phyloP scores from a whole-genome alignment of 2,329 filamentous ascomycete genomes.

The Juglanconis oblonga region DNA sequence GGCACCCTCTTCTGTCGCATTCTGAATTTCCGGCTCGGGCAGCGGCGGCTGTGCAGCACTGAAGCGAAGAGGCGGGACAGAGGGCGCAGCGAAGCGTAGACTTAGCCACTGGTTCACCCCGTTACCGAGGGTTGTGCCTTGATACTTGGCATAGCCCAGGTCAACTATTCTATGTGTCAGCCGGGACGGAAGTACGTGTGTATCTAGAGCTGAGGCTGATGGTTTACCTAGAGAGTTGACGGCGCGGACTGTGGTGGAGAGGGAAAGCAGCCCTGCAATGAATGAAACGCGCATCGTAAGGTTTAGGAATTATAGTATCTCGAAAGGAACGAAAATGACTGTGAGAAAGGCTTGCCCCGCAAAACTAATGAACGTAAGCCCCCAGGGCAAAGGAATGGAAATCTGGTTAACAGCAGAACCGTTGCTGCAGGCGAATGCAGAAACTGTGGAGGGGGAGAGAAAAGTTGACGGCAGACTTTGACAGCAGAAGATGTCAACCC shows the following conservation, averaged over 20 bases:
- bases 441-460: too few relatives aligned
- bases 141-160: conserved; percentile 11
- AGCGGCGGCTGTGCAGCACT: conserved; percentile 4
- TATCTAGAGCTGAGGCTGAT: neutral
- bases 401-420: neutral
- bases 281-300: neutral
- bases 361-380: neutral
- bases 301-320: neutral
- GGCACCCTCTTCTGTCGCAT: conserved; percentile 7
- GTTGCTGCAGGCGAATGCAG: too few relatives aligned
- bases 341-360: neutral
- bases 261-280: neutral
- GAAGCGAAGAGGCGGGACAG: conserved; percentile 7
- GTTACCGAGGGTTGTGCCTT: conserved; percentile 3
- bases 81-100: conserved; percentile 7
- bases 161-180: neutral
- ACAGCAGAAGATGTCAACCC: too few relatives aligned
- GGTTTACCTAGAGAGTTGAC: neutral
- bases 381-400: neutral
- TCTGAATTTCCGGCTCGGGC: conserved; percentile 1
- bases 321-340: neutral
- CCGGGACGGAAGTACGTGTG: neutral
- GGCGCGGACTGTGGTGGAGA: neutral
- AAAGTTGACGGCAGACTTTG: too few relatives aligned
- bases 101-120: conserved; percentile 11